Conservation (phyloP, 2,329 filamentous ascomycete species). For the Ophiostoma perfectum region DNA sequence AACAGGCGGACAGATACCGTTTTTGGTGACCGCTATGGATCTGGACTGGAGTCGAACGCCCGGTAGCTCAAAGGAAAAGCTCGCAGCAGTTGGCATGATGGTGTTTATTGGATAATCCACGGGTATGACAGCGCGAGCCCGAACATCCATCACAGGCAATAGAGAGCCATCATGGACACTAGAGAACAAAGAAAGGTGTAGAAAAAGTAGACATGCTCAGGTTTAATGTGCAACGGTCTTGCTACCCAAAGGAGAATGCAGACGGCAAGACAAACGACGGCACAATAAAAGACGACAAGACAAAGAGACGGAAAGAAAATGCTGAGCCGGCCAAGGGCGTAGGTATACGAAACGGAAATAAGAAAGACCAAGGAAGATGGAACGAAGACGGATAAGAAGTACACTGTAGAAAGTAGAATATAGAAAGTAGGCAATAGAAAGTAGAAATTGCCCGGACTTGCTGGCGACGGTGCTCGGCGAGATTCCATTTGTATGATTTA, state of each 20-base stretch:
- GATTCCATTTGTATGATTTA: constrained; percentile 40
- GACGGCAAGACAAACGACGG: not conserved
- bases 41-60: not conserved
- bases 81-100: not conserved
- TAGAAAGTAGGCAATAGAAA: not conserved
- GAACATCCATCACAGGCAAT: not conserved
- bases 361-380: not conserved
- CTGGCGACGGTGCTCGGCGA: not conserved
- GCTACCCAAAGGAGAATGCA: not conserved
- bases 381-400: not conserved
- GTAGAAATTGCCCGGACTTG: not conserved
- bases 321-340: not conserved
- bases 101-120: not conserved
- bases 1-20: constrained; percentile 9
- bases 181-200: not conserved
- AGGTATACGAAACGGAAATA: not conserved
- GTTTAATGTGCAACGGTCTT: not conserved
- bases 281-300: not conserved
- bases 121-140: not conserved
- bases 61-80: not conserved
- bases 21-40: not conserved
- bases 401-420: not conserved
- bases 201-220: not conserved
- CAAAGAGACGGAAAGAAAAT: not conserved
- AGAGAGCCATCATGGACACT: not conserved